phyloP scores from a whole-genome alignment of 1,139 yeast species.

The Candida labiduridarum region DNA sequence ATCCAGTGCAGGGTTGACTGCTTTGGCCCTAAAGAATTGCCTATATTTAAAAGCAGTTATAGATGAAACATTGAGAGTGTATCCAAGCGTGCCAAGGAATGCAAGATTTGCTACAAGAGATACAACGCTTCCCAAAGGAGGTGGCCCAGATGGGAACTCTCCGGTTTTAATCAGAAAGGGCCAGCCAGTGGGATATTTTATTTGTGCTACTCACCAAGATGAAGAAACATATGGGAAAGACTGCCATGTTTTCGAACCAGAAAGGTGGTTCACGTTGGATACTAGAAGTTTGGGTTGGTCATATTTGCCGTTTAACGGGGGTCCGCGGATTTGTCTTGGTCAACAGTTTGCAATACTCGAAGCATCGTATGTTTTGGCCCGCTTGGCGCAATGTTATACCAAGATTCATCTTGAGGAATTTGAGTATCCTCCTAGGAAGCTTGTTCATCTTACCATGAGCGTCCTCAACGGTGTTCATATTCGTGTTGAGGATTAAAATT shows the following conservation, averaged over 20 bases:
- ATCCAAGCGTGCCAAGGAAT: slow-evolving; percentile 55
- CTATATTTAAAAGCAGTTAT: slow-evolving; percentile 47
- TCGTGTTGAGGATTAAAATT: slow-evolving; percentile 5
- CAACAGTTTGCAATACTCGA: slow-evolving; percentile 50
- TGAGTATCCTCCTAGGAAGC: slow-evolving; percentile 33
- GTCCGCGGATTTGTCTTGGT: slow-evolving; percentile 46
- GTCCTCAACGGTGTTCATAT: slow-evolving; percentile 24
- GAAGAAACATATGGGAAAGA: slow-evolving; percentile 45
- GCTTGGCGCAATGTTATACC: slow-evolving; percentile 25
- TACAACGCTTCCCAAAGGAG: slow-evolving; percentile 55
- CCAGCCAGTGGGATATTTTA: slow-evolving; percentile 35
- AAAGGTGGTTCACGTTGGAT: slow-evolving; percentile 43
- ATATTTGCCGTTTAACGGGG: slow-evolving; percentile 45
- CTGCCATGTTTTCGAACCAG: slow-evolving; percentile 45
- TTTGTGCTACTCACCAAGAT: slow-evolving; percentile 44
- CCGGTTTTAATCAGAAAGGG: slow-evolving; percentile 50
- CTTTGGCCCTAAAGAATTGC: slow-evolving; percentile 51
- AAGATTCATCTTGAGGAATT: slow-evolving; percentile 15
- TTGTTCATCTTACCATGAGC: slow-evolving; percentile 38
- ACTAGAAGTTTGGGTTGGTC: slow-evolving; percentile 39
- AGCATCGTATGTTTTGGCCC: slow-evolving; percentile 31
- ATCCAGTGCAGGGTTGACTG: slow-evolving; percentile 22
- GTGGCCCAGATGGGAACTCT: slow-evolving; percentile 44
- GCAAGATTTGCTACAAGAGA: slow-evolving; percentile 43
- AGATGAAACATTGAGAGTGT: slow-evolving; percentile 51